Base-by-base conservation (phyloP, 768 basidiomycete genomes). In the Calocera viscosa region DNA sequence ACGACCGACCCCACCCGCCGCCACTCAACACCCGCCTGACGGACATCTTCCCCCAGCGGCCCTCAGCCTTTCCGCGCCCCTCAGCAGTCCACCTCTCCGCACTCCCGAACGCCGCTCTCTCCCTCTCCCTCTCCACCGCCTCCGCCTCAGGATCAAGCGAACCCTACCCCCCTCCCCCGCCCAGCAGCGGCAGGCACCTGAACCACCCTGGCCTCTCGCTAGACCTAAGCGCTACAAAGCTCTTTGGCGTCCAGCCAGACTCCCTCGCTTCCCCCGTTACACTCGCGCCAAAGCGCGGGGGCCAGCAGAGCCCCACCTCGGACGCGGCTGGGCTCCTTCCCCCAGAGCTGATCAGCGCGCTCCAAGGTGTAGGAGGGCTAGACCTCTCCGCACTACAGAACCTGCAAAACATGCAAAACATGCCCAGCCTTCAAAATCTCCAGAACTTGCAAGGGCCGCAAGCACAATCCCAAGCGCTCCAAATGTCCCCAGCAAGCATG, bases 201-300 rank as follows among this genome's bases (percentile, higher is more conserved):
- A 47, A 47, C 53, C 53, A 60, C 53, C 53, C 53, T 2, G 53
- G 53, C 24, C 30, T 60, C 2, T 60, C 53, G 53, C 53, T 60
- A 5, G 53, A 60, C 30, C 53, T 60, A 5, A 28, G 26, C 53
- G 14, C 53, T 2, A 60, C 53, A 26, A 60, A 60, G 53, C 53
- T 60, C 53, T 60, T 60, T 30, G 53, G 53, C 30, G 14, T 60
- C 53, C 30, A 19, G 53, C 53, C 30, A 7, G 53, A 60, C 11
- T 17, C 43, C 5, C 53, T 60, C 53, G 53, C 30, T 22, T 60
- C 53, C 2, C 53, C 53, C 30, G 53, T 60, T 19, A 60, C 53
- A 10, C 53, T 60, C 22, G 53, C 53, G 26, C 53, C 53, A 5
- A 60, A 60, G 30, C 53, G 26, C 26, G 53, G 26, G 2, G 53